phyloP scores from a whole-genome alignment of 2,329 filamentous ascomycete genomes.

The Clarireedia monteithiana region DNA sequence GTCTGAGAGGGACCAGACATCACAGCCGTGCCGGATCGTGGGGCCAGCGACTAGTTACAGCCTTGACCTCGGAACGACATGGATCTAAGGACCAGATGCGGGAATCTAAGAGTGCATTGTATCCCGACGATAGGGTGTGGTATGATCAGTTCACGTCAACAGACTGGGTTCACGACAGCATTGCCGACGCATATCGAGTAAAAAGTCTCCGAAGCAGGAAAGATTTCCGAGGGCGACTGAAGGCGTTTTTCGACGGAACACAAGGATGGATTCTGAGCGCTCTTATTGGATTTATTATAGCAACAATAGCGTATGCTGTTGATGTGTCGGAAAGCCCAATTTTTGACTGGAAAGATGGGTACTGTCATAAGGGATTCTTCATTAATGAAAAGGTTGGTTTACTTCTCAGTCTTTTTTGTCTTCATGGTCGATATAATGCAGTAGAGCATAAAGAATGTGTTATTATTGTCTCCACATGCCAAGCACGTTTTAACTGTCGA shows the following conservation, averaged over 20 bases:
- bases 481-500: neutral
- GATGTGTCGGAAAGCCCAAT: conserved; percentile 78
- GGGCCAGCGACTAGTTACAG: conserved; percentile 53
- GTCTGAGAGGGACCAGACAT: conserved; percentile 23
- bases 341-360: conserved; percentile 88
- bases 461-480: no score
- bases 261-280: conserved; percentile 95
- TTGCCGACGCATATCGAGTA: conserved; percentile 84
- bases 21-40: conserved; percentile 51
- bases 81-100: conserved; percentile 35
- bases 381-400: conserved; percentile 56
- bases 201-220: conserved; percentile 75
- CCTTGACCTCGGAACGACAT: conserved; percentile 46
- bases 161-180: conserved; percentile 97
- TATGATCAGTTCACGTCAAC: conserved; percentile 98
- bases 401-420: neutral
- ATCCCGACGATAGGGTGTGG: conserved; percentile 84
- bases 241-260: conserved; percentile 72
- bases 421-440: neutral
- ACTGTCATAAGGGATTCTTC: conserved; percentile 67
- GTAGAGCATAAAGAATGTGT: no score
- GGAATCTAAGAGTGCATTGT: conserved; percentile 58
- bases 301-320: conserved; percentile 78
- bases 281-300: conserved; percentile 79
- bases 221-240: conserved; percentile 74